Percentiles rank a stretch among this genome's conserved stretches.
Evolutionary conservation across 352 stramenopile genomes (phyloP).

Genomic region (Pythium vanterpoolii): DNA sequence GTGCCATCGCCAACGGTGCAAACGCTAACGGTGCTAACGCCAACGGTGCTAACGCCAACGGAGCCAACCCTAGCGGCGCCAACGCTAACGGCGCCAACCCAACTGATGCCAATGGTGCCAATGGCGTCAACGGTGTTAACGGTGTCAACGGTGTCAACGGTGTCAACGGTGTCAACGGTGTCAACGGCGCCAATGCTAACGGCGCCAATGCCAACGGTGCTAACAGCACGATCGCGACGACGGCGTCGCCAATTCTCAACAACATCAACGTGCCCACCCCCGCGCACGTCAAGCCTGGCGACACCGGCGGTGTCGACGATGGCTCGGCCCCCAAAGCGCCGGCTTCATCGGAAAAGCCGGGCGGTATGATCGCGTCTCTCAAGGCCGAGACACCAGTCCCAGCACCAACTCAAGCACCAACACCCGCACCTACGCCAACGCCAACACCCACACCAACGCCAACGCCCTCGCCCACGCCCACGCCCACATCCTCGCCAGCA

Average conservation of each 20-base stretch:
- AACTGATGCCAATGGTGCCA: slow-evolving; percentile 3
- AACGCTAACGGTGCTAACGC: slow-evolving; percentile 3
- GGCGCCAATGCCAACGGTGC: not conserved
- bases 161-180: not conserved
- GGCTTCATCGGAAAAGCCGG: slow-evolving; percentile 23
- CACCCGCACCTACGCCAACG: not conserved
- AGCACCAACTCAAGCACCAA: not conserved
- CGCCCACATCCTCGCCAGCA: not conserved
- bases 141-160: slow-evolving; percentile 19
- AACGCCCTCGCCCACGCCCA: not conserved
- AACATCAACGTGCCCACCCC: slow-evolving; percentile 17
- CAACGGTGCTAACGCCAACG: slow-evolving; percentile 3
- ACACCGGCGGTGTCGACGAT: not conserved
- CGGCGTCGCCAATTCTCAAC: not conserved
- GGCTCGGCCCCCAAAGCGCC: not conserved
- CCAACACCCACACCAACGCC: not conserved
- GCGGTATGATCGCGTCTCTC: no score
- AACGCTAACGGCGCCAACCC: not conserved
- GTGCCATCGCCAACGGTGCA: slow-evolving; percentile 16
- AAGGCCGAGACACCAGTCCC: no score
- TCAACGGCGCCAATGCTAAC: not conserved
- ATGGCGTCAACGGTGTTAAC: slow-evolving; percentile 1
- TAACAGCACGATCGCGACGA: not conserved
- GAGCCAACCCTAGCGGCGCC: not conserved
- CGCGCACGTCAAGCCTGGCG: slow-evolving; percentile 20